These are phyloP conservation scores for Psilocybe subaeruginosa DNA, from an alignment of 768 basidiomycete species.

Conservation along the genomic window DNA sequence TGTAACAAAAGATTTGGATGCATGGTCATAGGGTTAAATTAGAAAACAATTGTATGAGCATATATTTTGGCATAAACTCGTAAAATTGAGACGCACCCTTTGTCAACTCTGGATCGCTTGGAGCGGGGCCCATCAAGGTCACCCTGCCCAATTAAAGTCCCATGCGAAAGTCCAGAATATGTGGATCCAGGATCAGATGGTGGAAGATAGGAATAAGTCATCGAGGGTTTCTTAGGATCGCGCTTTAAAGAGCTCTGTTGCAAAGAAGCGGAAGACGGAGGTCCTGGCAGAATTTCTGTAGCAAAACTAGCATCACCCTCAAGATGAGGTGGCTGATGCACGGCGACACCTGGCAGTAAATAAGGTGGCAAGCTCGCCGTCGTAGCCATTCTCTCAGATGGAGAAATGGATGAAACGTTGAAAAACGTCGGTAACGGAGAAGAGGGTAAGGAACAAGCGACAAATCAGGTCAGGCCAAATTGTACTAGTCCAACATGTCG, in stretches of 20 bases:
- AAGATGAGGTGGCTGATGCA: constrained; percentile 78
- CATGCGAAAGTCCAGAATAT: constrained; percentile 76
- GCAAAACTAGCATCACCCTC: constrained; percentile 83
- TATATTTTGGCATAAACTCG: constrained; percentile 11
- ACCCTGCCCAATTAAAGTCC: constrained; percentile 61
- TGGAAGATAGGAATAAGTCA: constrained; percentile 79
- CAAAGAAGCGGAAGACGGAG: constrained; percentile 72
- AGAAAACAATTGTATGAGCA: constrained; percentile 24
- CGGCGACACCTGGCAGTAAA: constrained; percentile 72
- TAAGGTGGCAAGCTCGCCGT: constrained; percentile 73
- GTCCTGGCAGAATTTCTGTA: constrained; percentile 89
- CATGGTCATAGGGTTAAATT: constrained; percentile 19
- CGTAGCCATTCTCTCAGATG: constrained; percentile 60
- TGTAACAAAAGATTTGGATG: constrained; percentile 26
- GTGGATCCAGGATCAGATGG: constrained; percentile 87
- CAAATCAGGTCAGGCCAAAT: constrained; percentile 37
- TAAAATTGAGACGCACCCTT: constrained; percentile 56
- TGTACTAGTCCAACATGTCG: constrained; percentile 15
- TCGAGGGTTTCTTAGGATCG: constrained; percentile 77
- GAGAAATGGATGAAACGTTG: constrained; percentile 25
- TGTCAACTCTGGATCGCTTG: constrained; percentile 75
- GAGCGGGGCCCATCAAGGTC: constrained; percentile 65
- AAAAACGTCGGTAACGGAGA: constrained; percentile 29
- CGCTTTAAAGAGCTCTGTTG: constrained; percentile 75
- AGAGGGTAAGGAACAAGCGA: constrained; percentile 36